Percentiles rank a stretch among this genome's conserved stretches.
Conservation (phyloP, 768 basidiomycete species). For the Leccinum imitatum region DNA sequence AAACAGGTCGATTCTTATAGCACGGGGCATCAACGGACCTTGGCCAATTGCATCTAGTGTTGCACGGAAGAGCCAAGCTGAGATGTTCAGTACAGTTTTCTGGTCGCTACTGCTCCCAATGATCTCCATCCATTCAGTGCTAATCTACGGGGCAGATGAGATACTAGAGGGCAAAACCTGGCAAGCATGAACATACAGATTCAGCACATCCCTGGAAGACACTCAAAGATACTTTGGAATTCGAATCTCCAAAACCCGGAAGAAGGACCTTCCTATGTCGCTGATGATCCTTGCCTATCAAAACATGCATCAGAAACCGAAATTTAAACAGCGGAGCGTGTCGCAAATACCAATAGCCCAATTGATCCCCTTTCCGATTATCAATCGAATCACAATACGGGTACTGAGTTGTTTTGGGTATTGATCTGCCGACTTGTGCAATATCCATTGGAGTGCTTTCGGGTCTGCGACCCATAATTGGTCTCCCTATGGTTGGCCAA, state of each 20-base stretch:
- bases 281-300: conserved; percentile 42
- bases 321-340: neutral
- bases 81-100: neutral
- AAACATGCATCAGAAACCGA: neutral
- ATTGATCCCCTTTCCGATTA: neutral
- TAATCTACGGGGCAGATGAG: neutral
- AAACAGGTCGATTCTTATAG: neutral
- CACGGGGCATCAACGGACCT: conserved; percentile 29
- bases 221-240: conserved; percentile 49
- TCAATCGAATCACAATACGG: conserved; percentile 7
- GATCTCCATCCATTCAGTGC: neutral
- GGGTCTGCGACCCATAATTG: conserved; percentile 47
- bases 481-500: conserved; percentile 36
- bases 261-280: conserved; percentile 55
- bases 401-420: conserved; percentile 39
- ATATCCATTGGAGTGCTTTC: conserved; percentile 42
- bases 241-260: conserved; percentile 52
- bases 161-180: neutral
- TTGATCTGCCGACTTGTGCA: conserved; percentile 42
- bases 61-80: neutral
- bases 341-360: neutral
- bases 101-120: neutral
- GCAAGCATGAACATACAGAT: conserved; percentile 16
- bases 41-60: conserved; percentile 41
- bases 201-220: conserved; percentile 44